Evolutionary conservation across 768 basidiomycete genomes (phyloP), one percentile per base, ranked within the genome.

Genomic region (Hebeloma cylindrosporum): DNA sequence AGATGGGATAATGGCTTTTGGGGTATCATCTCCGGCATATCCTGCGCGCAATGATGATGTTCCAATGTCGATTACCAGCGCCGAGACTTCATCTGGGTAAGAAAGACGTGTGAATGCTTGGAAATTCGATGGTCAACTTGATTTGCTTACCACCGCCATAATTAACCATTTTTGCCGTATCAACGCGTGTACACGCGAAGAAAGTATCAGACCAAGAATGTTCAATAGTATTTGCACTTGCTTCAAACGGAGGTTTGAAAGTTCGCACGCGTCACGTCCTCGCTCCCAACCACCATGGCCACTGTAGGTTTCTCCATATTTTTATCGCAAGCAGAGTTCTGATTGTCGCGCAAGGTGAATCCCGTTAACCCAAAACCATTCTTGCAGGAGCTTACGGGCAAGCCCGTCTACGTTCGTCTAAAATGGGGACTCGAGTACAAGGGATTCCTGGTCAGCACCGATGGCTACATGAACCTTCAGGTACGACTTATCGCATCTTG

Each of bases 341-440:
- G 45, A 47, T 43, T 38, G 36, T 59, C 33, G 53, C 41, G 28
- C 11, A 63, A 88, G 85, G 85, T 89, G 61, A 82, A 83, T 59
- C 94, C 94, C 54, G 92, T 98, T 60, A 99, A 99, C 70, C 96
- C 96, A 16, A 98, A 98, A 72, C 96, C 96, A 5, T 98, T 98
- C 74, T 78, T 99, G 60, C 93, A 97, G 72, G 94, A 96, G 65
- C 83, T 98, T 55, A 97, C 96, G 20, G 96, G 96, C 52, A 97
- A 99, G 74, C 85, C 88, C 28, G 91, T 98, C 33, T 89, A 83
- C 60, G 96, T 98, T 51, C 82, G 83, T 48, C 80, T 99, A 60
- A 99, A 99, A 73, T 99, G 96, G 96, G 96, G 96, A 50, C 77
- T 97, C 39, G 93, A 98, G 63, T 98, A 98, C 78, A 96, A 93